phyloP scores from a whole-genome alignment of 306 rosid species.

The Medicago ruthenica region DNA sequence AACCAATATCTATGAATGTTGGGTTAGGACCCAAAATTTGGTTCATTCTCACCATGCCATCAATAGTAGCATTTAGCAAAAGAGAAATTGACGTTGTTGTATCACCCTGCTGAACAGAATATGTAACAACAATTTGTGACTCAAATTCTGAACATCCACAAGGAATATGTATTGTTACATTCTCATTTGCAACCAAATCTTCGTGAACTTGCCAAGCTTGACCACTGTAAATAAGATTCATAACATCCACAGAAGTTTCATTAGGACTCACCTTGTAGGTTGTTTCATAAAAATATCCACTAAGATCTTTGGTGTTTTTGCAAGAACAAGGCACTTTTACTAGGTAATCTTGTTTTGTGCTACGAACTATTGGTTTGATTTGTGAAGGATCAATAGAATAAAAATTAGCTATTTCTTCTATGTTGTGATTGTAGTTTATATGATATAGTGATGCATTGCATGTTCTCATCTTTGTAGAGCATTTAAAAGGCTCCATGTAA shows the following conservation, averaged over 20 bases:
- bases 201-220: conserved; percentile 53
- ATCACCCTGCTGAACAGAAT: conserved; percentile 66
- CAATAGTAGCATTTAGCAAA: conserved; percentile 48
- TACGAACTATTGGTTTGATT: conserved; percentile 44
- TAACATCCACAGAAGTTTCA: conserved; percentile 51
- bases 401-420: conserved; percentile 49
- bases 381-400: conserved; percentile 58
- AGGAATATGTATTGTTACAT: conserved; percentile 55
- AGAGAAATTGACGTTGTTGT: conserved; percentile 53
- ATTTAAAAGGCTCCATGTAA: conserved; percentile 51
- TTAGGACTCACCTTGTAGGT: conserved; percentile 43
- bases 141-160: conserved; percentile 72
- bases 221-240: conserved; percentile 52
- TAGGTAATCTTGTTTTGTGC: conserved; percentile 56
- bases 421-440: conserved; percentile 24
- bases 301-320: conserved; percentile 38
- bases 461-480: conserved; percentile 47
- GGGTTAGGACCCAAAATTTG: conserved; percentile 46
- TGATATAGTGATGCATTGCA: conserved; percentile 75
- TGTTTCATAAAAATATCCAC: conserved; percentile 66
- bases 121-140: conserved; percentile 71
- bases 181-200: not conserved
- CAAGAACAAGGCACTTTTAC: conserved; percentile 74
- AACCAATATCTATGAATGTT: conserved; percentile 42
- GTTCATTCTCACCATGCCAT: conserved; percentile 52